Evolutionary conservation across 345 rosid species (phyloP).

Genomic region (Eucalyptus decipiens): DNA sequence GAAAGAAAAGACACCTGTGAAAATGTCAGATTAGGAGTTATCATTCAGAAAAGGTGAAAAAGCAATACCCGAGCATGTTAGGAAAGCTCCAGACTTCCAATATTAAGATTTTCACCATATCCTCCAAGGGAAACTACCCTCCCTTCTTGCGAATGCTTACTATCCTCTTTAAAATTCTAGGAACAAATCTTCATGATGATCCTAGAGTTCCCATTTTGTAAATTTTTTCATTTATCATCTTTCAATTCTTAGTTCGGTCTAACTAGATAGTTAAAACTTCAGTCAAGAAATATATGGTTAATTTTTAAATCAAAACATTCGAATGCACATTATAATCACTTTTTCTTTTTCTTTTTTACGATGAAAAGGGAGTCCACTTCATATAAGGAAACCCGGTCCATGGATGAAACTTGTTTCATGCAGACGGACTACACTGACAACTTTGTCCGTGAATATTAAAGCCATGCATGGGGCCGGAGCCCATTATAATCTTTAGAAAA

Average conservation of each 20-base stretch:
- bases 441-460: background rate
- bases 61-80: background rate
- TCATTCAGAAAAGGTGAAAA: background rate
- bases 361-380: background rate
- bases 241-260: background rate
- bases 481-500: background rate
- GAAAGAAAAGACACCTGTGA: background rate
- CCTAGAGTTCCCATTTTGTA: background rate
- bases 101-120: background rate
- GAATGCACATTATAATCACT: background rate
- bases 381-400: background rate
- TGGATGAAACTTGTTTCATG: background rate
- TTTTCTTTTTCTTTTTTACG: background rate
- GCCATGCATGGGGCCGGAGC: background rate
- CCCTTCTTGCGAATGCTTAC: background rate
- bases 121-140: background rate
- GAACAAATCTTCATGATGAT: background rate
- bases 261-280: background rate
- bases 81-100: background rate
- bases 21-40: background rate
- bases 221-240: background rate
- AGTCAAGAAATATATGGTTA: background rate
- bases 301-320: background rate
- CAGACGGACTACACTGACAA: background rate
- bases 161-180: background rate